phyloP scores from a whole-genome alignment of 2,329 filamentous ascomycete genomes.

The Alternaria triticina region DNA sequence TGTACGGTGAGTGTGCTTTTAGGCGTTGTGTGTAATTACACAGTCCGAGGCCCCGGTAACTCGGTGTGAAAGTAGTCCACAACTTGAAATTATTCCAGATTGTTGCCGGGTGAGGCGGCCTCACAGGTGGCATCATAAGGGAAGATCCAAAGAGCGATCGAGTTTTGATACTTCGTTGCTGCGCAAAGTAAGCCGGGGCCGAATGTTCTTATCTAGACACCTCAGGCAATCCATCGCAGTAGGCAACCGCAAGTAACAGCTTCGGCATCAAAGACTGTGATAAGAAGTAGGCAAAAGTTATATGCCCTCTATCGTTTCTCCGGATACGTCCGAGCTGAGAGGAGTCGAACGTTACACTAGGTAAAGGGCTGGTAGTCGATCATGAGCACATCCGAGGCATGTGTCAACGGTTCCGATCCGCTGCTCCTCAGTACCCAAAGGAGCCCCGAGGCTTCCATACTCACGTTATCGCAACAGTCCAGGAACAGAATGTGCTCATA shows the following conservation, averaged over 20 bases:
- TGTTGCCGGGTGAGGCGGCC: neutral
- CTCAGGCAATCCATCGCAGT: neutral
- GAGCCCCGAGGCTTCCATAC: neutral
- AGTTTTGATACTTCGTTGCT: neutral
- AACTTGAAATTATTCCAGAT: neutral
- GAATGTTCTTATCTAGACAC: neutral
- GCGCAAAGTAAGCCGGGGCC: neutral
- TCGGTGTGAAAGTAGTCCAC: neutral
- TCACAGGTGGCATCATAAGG: neutral
- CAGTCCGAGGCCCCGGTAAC: neutral
- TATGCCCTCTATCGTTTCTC: neutral
- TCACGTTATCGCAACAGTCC: accelerated
- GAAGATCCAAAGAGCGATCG: neutral
- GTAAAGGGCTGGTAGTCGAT: neutral
- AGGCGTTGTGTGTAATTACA: neutral
- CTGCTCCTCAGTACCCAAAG: neutral
- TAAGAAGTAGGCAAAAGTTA: neutral
- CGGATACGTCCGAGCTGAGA: neutral
- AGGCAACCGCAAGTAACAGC: neutral
- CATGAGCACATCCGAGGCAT: neutral
- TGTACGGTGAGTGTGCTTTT: neutral
- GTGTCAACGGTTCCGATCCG: neutral
- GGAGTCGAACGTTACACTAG: neutral
- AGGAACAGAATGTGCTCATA: neutral
- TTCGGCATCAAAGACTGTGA: neutral